phyloP scores from a whole-genome alignment of 805 yeast species.

The Yamadazyma takamatsuzukensis region DNA sequence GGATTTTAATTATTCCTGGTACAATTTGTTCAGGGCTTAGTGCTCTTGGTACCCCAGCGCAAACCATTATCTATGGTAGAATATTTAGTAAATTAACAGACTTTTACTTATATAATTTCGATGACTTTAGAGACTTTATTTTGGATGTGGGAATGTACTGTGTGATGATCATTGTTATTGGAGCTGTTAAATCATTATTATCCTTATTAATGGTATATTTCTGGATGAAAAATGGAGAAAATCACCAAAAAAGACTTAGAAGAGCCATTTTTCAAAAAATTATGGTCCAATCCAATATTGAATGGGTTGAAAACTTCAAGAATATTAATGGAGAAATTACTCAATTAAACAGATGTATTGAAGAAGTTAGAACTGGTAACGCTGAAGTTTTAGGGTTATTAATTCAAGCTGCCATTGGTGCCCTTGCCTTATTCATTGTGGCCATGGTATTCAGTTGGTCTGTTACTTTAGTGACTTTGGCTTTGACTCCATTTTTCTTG shows the following conservation, averaged over 20 bases:
- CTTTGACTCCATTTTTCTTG: slow-evolving; percentile 67
- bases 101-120: slow-evolving; percentile 28
- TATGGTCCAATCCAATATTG: slow-evolving; percentile 38
- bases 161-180: slow-evolving; percentile 30
- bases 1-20: slow-evolving; percentile 19
- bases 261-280: slow-evolving; percentile 39
- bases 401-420: slow-evolving; percentile 50
- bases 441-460: slow-evolving; percentile 84
- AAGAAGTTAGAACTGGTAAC: slow-evolving; percentile 64
- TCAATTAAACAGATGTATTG: slow-evolving; percentile 68
- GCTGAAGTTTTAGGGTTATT: slow-evolving; percentile 64
- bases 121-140: slow-evolving; percentile 20
- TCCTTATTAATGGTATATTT: slow-evolving; percentile 52
- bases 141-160: slow-evolving; percentile 22
- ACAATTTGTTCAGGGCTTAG: slow-evolving; percentile 40
- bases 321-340: slow-evolving; percentile 61
- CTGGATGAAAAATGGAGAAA: slow-evolving; percentile 74
- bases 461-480: slow-evolving; percentile 71
- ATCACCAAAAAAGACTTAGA: slow-evolving; percentile 59
- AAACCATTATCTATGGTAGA: slow-evolving; percentile 63
- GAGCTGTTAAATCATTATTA: slow-evolving; percentile 26
- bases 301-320: slow-evolving; percentile 61
- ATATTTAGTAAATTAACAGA: slow-evolving; percentile 43
- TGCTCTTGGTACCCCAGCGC: slow-evolving; percentile 58
- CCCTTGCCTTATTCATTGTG: slow-evolving; percentile 52